Base-by-base conservation (phyloP, 805 yeast genomes). In the Lipomyces yamanashiensis region DNA sequence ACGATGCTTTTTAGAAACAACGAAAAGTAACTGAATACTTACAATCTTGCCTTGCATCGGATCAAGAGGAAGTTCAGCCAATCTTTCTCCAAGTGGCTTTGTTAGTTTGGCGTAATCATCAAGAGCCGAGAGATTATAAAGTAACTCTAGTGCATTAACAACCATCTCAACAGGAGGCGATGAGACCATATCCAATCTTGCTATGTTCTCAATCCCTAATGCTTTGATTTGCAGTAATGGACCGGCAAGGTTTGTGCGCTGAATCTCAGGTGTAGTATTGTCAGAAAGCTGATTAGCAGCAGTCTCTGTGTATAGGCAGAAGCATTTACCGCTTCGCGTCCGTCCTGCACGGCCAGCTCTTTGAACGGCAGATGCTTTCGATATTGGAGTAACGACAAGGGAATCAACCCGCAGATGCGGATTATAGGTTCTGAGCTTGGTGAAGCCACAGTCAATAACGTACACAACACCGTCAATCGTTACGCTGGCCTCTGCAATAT, bases 401-500 rank as follows among this genome's bases (percentile, higher is more conserved):
- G 87, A 81, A 68, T 89, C 93, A 82, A 90, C 83, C 2, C 92
- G 92, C 41, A 89, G 78, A 65, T 82, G 83, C 0, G 96, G 86
- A 70, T 88, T 88, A 73, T 84, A 90, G 2, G 90, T 88, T 71
- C 89, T 89, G 34, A 89, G 80, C 73, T 90, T 90, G 64, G 87
- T 85, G 64, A 85, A 82, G 0, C 97, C 97, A 50, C 90, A 80
- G 73, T 90, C 96, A 36, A 90, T 82, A 0, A 90, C 96, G 73
- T 84, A 89, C 64, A 79, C 81, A 21, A 90, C 82, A 17, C 96
- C 95, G 72, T 88, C 93, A 13, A 90, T 89, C 0, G 97, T 90
- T 67, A 90, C 80, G 0, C 96, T 90, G 0, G 96, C 90, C 73
- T 90, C 96, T 0, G 96, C 97, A 61, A 90, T 88, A 70, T 90